Conservation (phyloP, 768 basidiomycete genomes). For the Dioszegia hungarica region DNA sequence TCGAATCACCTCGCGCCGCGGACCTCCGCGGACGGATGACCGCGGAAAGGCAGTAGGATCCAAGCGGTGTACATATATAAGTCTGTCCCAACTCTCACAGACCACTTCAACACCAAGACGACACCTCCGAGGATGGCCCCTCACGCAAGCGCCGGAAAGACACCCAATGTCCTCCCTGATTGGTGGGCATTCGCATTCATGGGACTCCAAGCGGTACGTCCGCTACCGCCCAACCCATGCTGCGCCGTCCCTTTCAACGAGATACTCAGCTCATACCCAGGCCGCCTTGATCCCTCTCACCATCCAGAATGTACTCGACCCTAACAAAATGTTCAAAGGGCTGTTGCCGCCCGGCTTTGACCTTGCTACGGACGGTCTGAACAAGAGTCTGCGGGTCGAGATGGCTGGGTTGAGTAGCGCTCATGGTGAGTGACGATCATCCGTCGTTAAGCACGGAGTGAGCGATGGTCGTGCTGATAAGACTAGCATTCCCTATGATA, state of each 20-base stretch:
- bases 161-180: conserved; percentile 5
- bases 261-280: neutral
- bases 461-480: neutral
- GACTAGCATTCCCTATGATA: conserved; percentile 3
- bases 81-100: no score
- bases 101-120: no score
- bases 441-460: neutral
- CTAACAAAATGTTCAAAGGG: neutral
- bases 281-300: conserved; percentile 4
- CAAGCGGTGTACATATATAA: no score
- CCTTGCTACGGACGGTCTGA: conserved; percentile 1
- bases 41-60: no score
- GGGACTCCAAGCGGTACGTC: conserved; percentile 6
- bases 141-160: no score
- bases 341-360: conserved; percentile 4
- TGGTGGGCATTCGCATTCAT: conserved; percentile 12
- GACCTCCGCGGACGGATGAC: no score
- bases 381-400: conserved; percentile 1
- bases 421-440: conserved; percentile 1
- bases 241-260: neutral
- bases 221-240: neutral
- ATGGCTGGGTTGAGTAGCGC: neutral
- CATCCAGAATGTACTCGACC: conserved; percentile 1
- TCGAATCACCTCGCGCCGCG: no score
- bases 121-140: no score